These are phyloP conservation scores for Aspergillus cejpii DNA, from an alignment of 2,329 filamentous ascomycete genomes.

Conservation along the genomic window DNA sequence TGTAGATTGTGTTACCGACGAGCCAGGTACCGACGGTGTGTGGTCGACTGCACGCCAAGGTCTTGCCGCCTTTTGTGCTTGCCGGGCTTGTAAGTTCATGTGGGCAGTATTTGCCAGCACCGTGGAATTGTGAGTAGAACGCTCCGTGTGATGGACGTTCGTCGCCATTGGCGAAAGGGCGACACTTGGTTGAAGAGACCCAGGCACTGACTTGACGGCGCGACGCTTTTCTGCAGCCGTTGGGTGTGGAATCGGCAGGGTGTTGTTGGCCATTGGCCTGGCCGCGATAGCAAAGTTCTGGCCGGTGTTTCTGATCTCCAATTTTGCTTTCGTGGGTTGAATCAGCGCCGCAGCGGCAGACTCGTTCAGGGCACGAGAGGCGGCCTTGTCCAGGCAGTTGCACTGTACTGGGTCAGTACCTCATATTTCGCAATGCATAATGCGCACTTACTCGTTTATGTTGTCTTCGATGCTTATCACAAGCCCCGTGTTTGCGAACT, in stretches of 20 bases:
- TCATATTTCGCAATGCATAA: neutral
- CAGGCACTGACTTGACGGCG: neutral
- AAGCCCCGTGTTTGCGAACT: slow-evolving; percentile 39
- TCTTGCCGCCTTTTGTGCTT: neutral
- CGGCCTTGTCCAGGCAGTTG: slow-evolving; percentile 37
- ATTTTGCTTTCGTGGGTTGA: slow-evolving; percentile 2
- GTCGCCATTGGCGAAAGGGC: neutral
- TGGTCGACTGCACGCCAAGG: neutral
- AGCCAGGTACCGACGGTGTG: neutral
- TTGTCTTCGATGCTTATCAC: slow-evolving; percentile 41
- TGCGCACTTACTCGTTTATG: slow-evolving; percentile 33
- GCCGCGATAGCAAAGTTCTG: slow-evolving; percentile 2
- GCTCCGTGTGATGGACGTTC: neutral
- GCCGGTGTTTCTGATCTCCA: neutral
- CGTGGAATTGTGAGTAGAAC: neutral
- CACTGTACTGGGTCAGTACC: slow-evolving; percentile 28
- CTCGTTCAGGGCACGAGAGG: slow-evolving; percentile 15
- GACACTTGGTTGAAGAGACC: neutral
- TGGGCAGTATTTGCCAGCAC: neutral
- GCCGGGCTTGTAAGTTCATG: neutral
- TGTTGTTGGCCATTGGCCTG: neutral
- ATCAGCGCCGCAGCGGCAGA: slow-evolving; percentile 10
- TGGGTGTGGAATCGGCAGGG: neutral
- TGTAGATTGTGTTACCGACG: neutral
- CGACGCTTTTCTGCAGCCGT: neutral